These are phyloP conservation scores for Stagonosporopsis tanaceti DNA, from an alignment of 2,329 filamentous ascomycete genomes.

Conservation along the genomic window DNA sequence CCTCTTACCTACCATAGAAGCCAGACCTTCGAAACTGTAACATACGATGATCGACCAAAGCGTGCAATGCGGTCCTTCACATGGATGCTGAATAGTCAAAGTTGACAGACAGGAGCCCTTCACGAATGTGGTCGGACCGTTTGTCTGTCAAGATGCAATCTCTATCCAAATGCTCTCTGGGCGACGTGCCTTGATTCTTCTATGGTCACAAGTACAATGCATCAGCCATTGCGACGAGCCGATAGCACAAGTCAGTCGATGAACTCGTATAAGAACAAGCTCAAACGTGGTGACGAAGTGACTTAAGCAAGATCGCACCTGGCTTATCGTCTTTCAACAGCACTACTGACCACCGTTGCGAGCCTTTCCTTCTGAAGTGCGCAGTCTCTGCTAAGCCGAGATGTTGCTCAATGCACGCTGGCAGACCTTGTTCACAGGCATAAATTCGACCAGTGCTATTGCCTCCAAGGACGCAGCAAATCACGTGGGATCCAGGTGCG, in stretches of 20 bases:
- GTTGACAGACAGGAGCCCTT: too few species aligned
- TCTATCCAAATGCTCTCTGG: too few species aligned
- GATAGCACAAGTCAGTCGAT: too few species aligned
- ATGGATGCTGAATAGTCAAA: too few species aligned
- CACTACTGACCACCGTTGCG: not conserved
- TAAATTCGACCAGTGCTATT: not conserved
- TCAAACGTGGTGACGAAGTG: not conserved
- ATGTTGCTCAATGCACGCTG: not conserved
- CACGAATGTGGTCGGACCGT: too few species aligned
- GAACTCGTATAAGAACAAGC: not conserved
- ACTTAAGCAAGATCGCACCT: not conserved
- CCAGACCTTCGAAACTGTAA: too few species aligned
- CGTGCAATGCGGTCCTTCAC: too few species aligned
- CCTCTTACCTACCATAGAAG: too few species aligned
- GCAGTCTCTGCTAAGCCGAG: not conserved
- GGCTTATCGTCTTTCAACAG: not conserved
- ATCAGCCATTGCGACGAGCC: not conserved
- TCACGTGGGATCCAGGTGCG: conserved; percentile 5
- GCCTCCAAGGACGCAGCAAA: not conserved
- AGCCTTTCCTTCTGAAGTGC: not conserved
- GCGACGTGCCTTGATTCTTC: not conserved
- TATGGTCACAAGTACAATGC: not conserved
- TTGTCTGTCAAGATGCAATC: too few species aligned
- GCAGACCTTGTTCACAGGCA: not conserved
- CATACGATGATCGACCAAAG: too few species aligned